Percentiles rank a stretch among this genome's conserved stretches.
Evolutionary conservation across 306 rosid species (phyloP).

Genomic region (Quercus ilex): DNA sequence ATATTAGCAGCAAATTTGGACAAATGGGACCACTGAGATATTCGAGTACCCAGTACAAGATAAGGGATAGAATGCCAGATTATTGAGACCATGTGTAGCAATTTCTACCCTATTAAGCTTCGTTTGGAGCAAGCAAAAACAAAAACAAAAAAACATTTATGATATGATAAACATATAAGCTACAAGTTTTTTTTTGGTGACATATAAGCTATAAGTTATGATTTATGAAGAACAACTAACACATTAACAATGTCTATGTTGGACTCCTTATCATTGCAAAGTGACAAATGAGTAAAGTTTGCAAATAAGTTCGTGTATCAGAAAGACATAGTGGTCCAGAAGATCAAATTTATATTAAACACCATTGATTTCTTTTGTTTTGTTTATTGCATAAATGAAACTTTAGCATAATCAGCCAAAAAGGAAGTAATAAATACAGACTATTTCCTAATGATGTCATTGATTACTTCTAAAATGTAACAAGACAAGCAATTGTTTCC

Average conservation of each 20-base stretch:
- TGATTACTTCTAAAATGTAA: neutral
- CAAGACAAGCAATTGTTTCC: slow-evolving; percentile 20
- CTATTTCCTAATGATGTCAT: neutral
- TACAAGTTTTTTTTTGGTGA: neutral
- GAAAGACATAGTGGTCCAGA: slow-evolving; percentile 41
- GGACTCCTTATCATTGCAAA: slow-evolving; percentile 18
- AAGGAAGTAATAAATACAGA: neutral
- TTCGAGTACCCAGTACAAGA: slow-evolving; percentile 1
- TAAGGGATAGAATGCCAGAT: neutral
- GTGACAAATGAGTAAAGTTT: slow-evolving; percentile 29
- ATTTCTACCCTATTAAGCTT: neutral
- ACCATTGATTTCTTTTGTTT: slow-evolving; percentile 2
- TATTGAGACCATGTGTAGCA: neutral
- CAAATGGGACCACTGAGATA: slow-evolving; percentile 11
- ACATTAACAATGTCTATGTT: slow-evolving; percentile 8
- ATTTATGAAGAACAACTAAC: neutral
- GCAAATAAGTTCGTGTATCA: slow-evolving; percentile 2
- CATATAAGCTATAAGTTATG: slow-evolving; percentile 1
- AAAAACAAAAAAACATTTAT: neutral
- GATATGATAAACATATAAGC: slow-evolving; percentile 12
- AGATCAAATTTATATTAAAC: slow-evolving; percentile 1
- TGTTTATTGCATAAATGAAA: slow-evolving; percentile 4
- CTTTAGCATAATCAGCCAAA: neutral
- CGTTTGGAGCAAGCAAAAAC: neutral
- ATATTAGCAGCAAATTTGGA: neutral